Base-by-base conservation (phyloP, 306 rosid species). In the Castanopsis chinensis region DNA sequence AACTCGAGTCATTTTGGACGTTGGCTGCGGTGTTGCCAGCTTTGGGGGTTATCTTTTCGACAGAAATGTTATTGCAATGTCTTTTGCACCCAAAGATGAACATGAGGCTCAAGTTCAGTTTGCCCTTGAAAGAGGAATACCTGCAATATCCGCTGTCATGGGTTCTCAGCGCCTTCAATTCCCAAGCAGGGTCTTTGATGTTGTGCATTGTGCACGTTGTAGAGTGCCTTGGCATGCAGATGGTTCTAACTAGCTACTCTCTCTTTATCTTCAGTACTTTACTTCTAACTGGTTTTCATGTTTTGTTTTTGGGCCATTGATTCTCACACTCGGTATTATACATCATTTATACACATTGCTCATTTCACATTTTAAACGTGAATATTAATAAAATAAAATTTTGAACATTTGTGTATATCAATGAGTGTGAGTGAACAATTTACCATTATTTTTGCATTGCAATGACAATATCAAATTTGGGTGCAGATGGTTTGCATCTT, bases 11-110 rank as follows among this genome's bases (percentile, higher is more conserved):
- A 70, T 92, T 64, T 73, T 94, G 82, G 99, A 94, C 79, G 97
- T 94, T 28, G 97, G 99, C 23, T 94, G 99, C 72, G 97, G 99
- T 37, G 99, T 94, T 55, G 97, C 97, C 1, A 94, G 99, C 80
- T 91, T 92, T 75, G 97, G 97, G 11, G 99, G 99, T 19, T 92
- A n/a, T 79, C 82, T 92, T 53, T 95, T 92, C 21, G 98, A 95
- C 2, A 87, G 94, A 80, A 93, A 95, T 68, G 98, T 91, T 54
- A 80, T 92, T 32, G 73, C 99, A 20, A 92, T 92, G 95, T 95
- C 99, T 35, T 90, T 91, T 74, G 99, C 98, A 18, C 99, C 99
- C 12, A 95, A 95, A 84, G 98, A 95, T n/a, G 97, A 95, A 78
- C 98, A 95, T 45, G 96, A 92, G 79, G 99, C 98, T 45, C 98